These are phyloP conservation scores for Anthracocystis panici-leucophaei DNA, from an alignment of 1,284 basidiomycete genomes.

Conservation along the genomic window DNA sequence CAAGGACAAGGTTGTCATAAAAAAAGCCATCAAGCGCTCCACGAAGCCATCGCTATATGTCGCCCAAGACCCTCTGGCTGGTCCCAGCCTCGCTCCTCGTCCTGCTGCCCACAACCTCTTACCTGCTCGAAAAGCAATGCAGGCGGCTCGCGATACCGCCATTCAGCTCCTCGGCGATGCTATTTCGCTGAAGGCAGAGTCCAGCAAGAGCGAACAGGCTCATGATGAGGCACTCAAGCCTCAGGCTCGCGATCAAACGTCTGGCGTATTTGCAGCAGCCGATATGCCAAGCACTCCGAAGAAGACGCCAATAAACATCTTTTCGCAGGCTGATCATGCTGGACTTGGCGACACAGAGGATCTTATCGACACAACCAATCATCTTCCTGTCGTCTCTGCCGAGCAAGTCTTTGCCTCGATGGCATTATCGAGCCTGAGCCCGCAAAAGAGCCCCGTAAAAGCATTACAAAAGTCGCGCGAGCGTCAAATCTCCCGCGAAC, in stretches of 20 bases:
- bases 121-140: conserved; percentile 22
- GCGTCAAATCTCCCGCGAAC: conserved; percentile 13
- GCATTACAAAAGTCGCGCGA: conserved; percentile 32
- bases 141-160: conserved; percentile 20
- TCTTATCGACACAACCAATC: not conserved
- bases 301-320: not conserved
- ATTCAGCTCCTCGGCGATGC: conserved; percentile 18
- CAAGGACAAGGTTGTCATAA: conserved; percentile 21
- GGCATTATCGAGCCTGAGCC: conserved; percentile 11
- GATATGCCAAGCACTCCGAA: conserved; percentile 15
- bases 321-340: not conserved
- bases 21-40: conserved; percentile 32
- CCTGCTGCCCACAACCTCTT: conserved; percentile 9
- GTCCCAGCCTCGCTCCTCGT: not conserved
- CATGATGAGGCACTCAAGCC: not conserved
- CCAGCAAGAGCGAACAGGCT: not conserved
- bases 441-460: conserved; percentile 34
- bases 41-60: conserved; percentile 9
- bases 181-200: not conserved
- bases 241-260: not conserved
- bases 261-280: not conserved
- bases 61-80: not conserved
- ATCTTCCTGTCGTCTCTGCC: conserved; percentile 21
- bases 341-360: not conserved
- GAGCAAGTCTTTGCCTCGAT: conserved; percentile 39